phyloP scores from a whole-genome alignment of 2,329 filamentous ascomycete species.

The Trichoderma simmonsii region DNA sequence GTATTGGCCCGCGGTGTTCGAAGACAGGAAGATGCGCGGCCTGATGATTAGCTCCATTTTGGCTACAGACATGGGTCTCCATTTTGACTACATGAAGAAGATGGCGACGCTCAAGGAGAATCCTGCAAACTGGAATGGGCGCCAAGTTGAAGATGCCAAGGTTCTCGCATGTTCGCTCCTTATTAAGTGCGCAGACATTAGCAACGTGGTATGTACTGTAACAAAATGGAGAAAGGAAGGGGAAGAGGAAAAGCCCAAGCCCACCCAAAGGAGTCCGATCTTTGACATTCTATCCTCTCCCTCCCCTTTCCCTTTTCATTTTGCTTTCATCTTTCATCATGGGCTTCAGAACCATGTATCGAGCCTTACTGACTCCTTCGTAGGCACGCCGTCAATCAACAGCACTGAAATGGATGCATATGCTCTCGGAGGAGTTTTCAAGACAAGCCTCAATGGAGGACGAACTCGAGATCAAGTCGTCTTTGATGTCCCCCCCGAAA shows the following conservation, averaged over 20 bases:
- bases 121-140: slow-evolving; percentile 72
- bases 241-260: neutral
- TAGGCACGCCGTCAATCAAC: slow-evolving; percentile 80
- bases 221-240: neutral
- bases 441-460: slow-evolving; percentile 89
- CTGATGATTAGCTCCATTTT: slow-evolving; percentile 97
- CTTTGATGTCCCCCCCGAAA: slow-evolving; percentile 78
- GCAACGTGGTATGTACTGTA: slow-evolving; percentile 76
- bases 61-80: slow-evolving; percentile 94
- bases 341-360: neutral
- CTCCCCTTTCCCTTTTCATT: neutral
- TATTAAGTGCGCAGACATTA: slow-evolving; percentile 98
- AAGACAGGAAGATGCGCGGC: slow-evolving; percentile 74
- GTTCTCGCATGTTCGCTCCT: slow-evolving; percentile 83
- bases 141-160: slow-evolving; percentile 71
- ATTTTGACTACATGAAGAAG: slow-evolving; percentile 95
- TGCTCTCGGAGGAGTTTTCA: slow-evolving; percentile 93
- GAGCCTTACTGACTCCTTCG: neutral
- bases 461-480: slow-evolving; percentile 82
- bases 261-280: neutral
- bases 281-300: neutral
- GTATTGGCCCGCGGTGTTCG: slow-evolving; percentile 83
- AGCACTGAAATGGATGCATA: slow-evolving; percentile 84
- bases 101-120: slow-evolving; percentile 78
- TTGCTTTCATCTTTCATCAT: neutral